These are phyloP conservation scores for Bassia scoparia DNA, from an alignment of 148 eudicot genomes.

Conservation along the genomic window DNA sequence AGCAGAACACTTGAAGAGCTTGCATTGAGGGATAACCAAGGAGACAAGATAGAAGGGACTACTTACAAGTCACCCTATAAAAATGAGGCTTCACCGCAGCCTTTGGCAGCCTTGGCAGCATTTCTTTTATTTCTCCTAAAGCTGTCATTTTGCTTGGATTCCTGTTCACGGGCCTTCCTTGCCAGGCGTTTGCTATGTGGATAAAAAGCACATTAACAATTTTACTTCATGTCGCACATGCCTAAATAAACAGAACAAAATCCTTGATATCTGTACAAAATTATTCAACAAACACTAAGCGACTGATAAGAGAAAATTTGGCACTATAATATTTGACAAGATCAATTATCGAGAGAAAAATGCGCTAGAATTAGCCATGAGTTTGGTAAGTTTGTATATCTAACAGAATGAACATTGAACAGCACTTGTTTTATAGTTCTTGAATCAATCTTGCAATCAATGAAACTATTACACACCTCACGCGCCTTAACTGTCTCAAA, in stretches of 20 bases:
- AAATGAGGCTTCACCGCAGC: slow-evolving; percentile 92
- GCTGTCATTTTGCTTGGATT: slow-evolving; percentile 80
- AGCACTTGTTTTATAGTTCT: not conserved
- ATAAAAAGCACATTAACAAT: not conserved
- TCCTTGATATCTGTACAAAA: not conserved
- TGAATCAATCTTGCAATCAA: not conserved
- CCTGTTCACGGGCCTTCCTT: slow-evolving; percentile 82
- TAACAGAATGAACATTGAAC: not conserved
- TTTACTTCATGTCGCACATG: not conserved
- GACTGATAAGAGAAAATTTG: not conserved
- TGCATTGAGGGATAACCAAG: not conserved
- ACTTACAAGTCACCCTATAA: slow-evolving; percentile 96
- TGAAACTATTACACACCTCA: slow-evolving; percentile 53
- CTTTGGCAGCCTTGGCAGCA: slow-evolving; percentile 53
- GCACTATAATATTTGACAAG: not conserved
- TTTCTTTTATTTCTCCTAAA: slow-evolving; percentile 81
- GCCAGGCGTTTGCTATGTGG: slow-evolving; percentile 74
- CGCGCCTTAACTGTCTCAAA: slow-evolving; percentile 82
- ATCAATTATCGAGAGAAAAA: not conserved
- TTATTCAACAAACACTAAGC: not conserved
- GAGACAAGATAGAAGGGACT: slow-evolving; percentile 11
- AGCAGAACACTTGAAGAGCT: not conserved
- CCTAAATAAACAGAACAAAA: not conserved
- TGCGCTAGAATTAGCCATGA: not conserved
- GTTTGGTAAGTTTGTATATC: not conserved